Evolutionary conservation across 371 early-diverging fungal genomes (phyloP), one percentile per base, ranked within the genome.

Genomic region (Mucor racemosus): DNA sequence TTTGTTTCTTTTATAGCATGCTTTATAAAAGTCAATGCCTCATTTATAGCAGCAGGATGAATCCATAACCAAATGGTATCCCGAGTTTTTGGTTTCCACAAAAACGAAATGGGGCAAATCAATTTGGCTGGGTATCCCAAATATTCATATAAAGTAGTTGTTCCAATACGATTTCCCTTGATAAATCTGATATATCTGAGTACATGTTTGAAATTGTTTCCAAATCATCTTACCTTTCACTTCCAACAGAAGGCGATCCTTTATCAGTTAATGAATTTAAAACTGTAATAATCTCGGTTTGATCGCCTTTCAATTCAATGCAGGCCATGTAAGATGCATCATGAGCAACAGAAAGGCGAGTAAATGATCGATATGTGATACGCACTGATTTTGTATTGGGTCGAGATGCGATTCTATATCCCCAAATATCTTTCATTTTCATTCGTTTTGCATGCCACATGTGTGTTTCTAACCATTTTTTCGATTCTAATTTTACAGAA

Each of bases 401-500:
- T 48, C 88, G 86, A n/a, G 87, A 83, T 10, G 94, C 87, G 58
- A 94, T 71, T 63, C 88, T 82, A 72, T 88, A 91, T 0, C 96
- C 96, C 97, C 96, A 97, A n/a, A 87, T 71, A 59, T 94, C 87
- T 26, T 60, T 73, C 98, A 98, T 97, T 58, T 95, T 91, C 92
- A 97, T 94, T 58, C 99, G 86, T 73, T 98, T 98, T 8, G 97
- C 91, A 68, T 98, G 97, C 98, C 98, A 98, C 38, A 98, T 86
- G 78, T 98, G 99, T n/a, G 98, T 98, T 75, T 97, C 97, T 34
- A 98, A 74, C 99, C 98, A 98, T 34, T 87, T 81, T n/a, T 90
- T 90, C 2, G 84, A 77, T 11, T 66, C 89, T 89, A 72, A 9
- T 19, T 4, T 8, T 19, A 21, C 34, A 38, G 5, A 14, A 15